Conservation (phyloP, 2,329 filamentous ascomycete species). For the Elsinoe ampelina region DNA sequence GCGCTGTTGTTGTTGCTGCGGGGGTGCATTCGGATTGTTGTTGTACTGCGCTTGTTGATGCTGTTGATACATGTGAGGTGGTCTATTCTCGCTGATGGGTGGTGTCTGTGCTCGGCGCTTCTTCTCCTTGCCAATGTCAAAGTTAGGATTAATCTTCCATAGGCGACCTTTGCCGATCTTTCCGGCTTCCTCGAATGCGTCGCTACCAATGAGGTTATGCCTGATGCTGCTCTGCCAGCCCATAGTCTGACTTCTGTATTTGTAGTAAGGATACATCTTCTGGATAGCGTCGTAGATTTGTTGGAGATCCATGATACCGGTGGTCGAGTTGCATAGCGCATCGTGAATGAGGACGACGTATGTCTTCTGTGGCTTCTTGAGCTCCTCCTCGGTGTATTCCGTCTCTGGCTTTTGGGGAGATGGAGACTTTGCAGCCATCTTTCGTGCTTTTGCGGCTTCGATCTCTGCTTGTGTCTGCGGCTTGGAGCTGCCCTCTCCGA, state of each 20-base stretch:
- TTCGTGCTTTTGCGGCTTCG: slow-evolving; percentile 36
- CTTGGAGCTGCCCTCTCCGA: not conserved
- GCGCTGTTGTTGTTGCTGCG: slow-evolving; percentile 1
- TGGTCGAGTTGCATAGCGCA: slow-evolving; percentile 47
- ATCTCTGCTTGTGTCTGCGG: slow-evolving; percentile 15
- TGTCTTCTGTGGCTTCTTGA: slow-evolving; percentile 57
- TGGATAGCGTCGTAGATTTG: slow-evolving; percentile 58
- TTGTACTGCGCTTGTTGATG: slow-evolving; percentile 16
- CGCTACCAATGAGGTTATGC: slow-evolving; percentile 52
- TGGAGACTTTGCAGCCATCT: slow-evolving; percentile 43
- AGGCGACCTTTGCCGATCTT: slow-evolving; percentile 53
- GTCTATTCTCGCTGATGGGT: slow-evolving; percentile 17
- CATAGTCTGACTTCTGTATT: slow-evolving; percentile 48
- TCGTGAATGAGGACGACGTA: slow-evolving; percentile 58
- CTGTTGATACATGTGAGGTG: slow-evolving; percentile 15
- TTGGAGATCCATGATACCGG: slow-evolving; percentile 52
- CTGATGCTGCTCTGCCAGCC: slow-evolving; percentile 60
- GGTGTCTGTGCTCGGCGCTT: slow-evolving; percentile 44
- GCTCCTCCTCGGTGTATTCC: slow-evolving; percentile 63
- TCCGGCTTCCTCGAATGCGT: slow-evolving; percentile 52
- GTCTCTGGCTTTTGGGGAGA: slow-evolving; percentile 54
- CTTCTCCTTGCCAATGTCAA: slow-evolving; percentile 48
- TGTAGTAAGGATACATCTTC: slow-evolving; percentile 55
- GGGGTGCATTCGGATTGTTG: not conserved
- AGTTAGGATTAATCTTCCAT: slow-evolving; percentile 51